Evolutionary conservation across 805 yeast genomes (phyloP).

Genomic region (Henningerozyma blattae): DNA sequence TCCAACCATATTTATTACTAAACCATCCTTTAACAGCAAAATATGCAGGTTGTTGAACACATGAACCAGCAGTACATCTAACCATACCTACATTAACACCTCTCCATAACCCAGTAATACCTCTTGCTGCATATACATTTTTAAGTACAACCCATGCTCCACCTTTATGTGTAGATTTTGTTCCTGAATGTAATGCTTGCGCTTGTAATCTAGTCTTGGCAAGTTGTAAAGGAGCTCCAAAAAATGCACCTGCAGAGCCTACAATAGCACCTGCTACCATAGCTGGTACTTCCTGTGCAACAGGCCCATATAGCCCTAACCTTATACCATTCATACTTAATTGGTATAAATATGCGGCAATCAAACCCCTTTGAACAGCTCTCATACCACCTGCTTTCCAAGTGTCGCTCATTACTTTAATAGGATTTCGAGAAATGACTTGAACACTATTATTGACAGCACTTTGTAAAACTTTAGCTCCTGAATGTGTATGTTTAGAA

Average conservation of each 20-base stretch:
- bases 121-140: constrained; percentile 53
- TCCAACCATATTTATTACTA: constrained; percentile 37
- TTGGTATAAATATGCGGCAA: constrained; percentile 85
- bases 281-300: constrained; percentile 44
- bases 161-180: constrained; percentile 81
- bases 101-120: constrained; percentile 72
- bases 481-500: not conserved
- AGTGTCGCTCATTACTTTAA: constrained; percentile 70
- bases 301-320: constrained; percentile 88
- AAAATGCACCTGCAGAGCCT: constrained; percentile 79
- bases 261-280: constrained; percentile 71
- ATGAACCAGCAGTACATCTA: constrained; percentile 91
- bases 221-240: constrained; percentile 86
- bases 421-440: constrained; percentile 64
- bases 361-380: constrained; percentile 82
- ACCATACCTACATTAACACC: constrained; percentile 93
- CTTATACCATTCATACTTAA: constrained; percentile 88
- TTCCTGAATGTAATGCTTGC: constrained; percentile 57
- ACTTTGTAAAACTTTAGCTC: no score
- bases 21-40: constrained; percentile 60
- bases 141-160: constrained; percentile 57
- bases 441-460: constrained; percentile 50
- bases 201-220: constrained; percentile 97
- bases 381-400: constrained; percentile 71
- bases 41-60: constrained; percentile 89